Base-by-base conservation (phyloP, 306 rosid genomes). In the Prinsepia uniflora region DNA sequence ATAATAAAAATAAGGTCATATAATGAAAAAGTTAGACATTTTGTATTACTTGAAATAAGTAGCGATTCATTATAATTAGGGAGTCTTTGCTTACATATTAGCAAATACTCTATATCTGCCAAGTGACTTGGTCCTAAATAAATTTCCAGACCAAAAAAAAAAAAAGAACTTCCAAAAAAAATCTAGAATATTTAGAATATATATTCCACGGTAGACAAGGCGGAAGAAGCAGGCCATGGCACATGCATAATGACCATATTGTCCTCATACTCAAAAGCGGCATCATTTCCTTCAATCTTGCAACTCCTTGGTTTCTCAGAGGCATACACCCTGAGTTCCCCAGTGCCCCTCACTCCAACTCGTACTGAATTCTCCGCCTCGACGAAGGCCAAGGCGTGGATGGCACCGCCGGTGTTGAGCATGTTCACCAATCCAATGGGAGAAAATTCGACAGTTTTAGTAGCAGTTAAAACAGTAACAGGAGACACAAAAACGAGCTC, bases 361-460 rank as follows among this genome's bases (percentile, higher is more conserved):
- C 71, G 72, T 3, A 83, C 88, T 3, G 70, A 52, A 56, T 61
- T 75, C 3, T 66, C 62, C 57, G 71, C 82, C 42, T 85, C 82
- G 44, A 82, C 62, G 65, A 81, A 87, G 3, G 47, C 79, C 61
- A 93, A 52, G 0, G 92, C 81, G 57, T 87, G 89, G 49, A 94
- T 63, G 55, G 98, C 97, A 8, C 96, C 98, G 8, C 98, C 95
- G 4, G 78, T 89, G 80, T 94, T 94, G 1, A 90, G 84, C 98
- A 94, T 94, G 64, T 94, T 90, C 53, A 84, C 92, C 58, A 94
- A 68, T 14, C 98, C 98, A 67, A 94, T 87, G 2, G 95, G 92
- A 20, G 98, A 89, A 72, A 94, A 89, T 6, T 86, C 82, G 19
- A 90, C 67, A 0, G 78, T 54, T 34, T 81, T 87, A 22, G 47